Evolutionary conservation across 129 eudicot species (phyloP).

Genomic region (Saposhnikovia divaricata): DNA sequence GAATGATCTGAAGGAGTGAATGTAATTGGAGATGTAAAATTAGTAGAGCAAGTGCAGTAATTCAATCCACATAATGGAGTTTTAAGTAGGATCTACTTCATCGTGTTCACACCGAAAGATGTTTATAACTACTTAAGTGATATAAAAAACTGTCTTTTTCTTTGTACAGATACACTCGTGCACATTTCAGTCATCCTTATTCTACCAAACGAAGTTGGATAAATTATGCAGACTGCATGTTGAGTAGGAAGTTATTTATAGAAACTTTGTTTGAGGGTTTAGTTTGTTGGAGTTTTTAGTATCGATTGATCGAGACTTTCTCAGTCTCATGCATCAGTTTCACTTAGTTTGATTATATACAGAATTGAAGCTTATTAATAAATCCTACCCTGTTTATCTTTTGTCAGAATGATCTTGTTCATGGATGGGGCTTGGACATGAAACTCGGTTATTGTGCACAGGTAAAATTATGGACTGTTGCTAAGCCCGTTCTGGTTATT

Average conservation of each 20-base stretch:
- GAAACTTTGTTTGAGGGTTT: not conserved
- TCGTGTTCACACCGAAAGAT: no score
- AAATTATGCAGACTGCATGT: not conserved
- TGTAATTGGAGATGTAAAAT: not conserved
- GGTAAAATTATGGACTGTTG: conserved; percentile 24
- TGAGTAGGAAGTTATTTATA: not conserved
- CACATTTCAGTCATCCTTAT: not conserved
- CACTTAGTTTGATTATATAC: not conserved
- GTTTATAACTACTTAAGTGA: not conserved
- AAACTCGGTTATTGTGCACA: conserved; percentile 98
- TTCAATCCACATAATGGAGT: not conserved
- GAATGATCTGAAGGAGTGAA: not conserved
- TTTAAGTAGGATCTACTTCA: not conserved
- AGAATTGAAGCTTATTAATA: not conserved
- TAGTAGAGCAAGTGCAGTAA: not conserved
- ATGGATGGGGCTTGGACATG: conserved; percentile 99
- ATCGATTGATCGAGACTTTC: not conserved
- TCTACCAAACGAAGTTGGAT: not conserved
- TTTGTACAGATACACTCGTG: not conserved
- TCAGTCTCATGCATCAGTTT: not conserved
- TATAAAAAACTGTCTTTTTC: not conserved
- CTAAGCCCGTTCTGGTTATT: not conserved
- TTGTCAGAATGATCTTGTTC: conserved; percentile 91
- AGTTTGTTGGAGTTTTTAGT: not conserved
- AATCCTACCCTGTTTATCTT: conserved; percentile 14